Percentiles rank a stretch among this genome's conserved stretches.
These are phyloP conservation scores for Erysimum cheiri DNA, from an alignment of 441 rosid species.

Conservation along the genomic window DNA sequence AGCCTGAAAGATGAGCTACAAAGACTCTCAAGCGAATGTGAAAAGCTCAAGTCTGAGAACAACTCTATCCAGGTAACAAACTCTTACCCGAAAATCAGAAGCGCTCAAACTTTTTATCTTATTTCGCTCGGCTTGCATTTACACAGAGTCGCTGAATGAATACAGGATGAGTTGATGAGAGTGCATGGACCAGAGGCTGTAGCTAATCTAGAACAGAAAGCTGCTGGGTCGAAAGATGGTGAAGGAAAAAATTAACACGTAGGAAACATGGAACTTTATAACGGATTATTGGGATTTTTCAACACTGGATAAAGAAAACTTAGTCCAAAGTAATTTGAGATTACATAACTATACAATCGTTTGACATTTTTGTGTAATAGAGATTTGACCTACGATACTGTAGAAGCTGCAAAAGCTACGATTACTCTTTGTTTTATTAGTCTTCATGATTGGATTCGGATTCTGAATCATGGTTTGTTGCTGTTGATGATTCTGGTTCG, in stretches of 20 bases:
- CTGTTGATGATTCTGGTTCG: conserved; percentile 2
- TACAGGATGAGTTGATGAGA: conserved; percentile 81
- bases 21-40: conserved; percentile 84
- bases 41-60: conserved; percentile 86
- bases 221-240: conserved; percentile 44
- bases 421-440: conserved; percentile 35
- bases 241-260: conserved; percentile 54
- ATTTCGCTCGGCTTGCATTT: background rate
- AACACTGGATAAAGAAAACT: conserved; percentile 30
- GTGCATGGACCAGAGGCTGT: conserved; percentile 79
- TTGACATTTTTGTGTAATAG: conserved; percentile 46
- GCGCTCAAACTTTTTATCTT: background rate
- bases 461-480: conserved; percentile 35
- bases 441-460: conserved; percentile 39
- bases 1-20: conserved; percentile 78
- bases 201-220: conserved; percentile 57
- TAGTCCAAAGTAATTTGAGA: conserved; percentile 36
- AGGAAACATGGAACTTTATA: conserved; percentile 23
- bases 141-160: background rate
- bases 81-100: background rate
- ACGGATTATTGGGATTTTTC: conserved; percentile 32
- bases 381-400: conserved; percentile 40
- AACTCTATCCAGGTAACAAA: conserved; percentile 71
- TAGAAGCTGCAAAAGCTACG: conserved; percentile 38
- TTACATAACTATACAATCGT: conserved; percentile 47